Base-by-base conservation (phyloP, 164 flowering plant genomes). In the Chimonanthus salicifolius region DNA sequence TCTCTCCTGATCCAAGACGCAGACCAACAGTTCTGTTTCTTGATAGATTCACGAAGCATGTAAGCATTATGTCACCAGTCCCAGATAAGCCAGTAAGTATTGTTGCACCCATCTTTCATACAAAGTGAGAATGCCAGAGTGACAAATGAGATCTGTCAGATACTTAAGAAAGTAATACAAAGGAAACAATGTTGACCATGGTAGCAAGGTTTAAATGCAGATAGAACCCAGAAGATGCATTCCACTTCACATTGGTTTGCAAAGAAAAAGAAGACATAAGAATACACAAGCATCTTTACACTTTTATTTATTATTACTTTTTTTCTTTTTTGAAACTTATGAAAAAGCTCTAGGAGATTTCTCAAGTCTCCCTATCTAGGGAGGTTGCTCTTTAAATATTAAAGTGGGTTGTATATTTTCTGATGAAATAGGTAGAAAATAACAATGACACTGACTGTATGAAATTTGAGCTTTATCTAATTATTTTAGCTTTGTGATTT, bases 31-130 rank as follows among this genome's bases (percentile, higher is more conserved):
- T 94, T 88, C 88, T 85, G 79, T 94, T 94, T 87, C 98, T 90
- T 73, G 97, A 94, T 46, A 94, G 94, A 80, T 82, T 88, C 63
- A 94, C 97, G 73, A 92, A 94, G 79, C 98, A 92, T 16, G 98
- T 92, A 50, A 94, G 98, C 98, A 94, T 94, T 44, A 94, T 89
- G 87, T 94, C 98, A 21, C 97, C 98, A 51, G 92, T 91, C 76
- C 98, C 98, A 18, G 97, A 94, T 74, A 94, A 80, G 49, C 98
- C 98, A 16, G 97, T 89, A 58, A 94, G 81, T 70, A 97, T 92
- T 62, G 97, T 82, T 49, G 97, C 98, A 50, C 97, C 98, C 98
- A 94, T 94, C 98, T 94, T 77, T 79, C 84, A 47, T 44, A 10
- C 64, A 69, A 10, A 58, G 58, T 58, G 43, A 74, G 46, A 74